These are phyloP conservation scores for Capronia coronata DNA, from an alignment of 2,329 filamentous ascomycete species.

Conservation along the genomic window DNA sequence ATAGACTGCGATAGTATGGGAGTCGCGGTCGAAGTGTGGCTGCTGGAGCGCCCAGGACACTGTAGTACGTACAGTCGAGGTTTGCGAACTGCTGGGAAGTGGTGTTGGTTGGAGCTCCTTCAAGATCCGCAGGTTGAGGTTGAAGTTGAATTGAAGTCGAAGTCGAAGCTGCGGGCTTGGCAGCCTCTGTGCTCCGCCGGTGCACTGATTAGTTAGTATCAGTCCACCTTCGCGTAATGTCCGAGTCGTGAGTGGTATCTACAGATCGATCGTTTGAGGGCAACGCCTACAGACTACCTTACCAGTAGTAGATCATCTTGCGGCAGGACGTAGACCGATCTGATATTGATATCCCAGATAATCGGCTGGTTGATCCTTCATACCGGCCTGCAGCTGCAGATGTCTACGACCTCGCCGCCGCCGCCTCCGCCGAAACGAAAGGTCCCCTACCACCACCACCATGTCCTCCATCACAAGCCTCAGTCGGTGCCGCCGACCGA, in stretches of 20 bases:
- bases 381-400: slow-evolving; percentile 1
- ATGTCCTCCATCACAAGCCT: slow-evolving; percentile 36
- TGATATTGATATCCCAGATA: no score
- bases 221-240: slow-evolving; percentile 4
- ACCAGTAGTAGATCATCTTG: no score
- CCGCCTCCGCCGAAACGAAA: slow-evolving; percentile 22
- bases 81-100: background rate
- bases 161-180: background rate
- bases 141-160: background rate
- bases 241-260: no score
- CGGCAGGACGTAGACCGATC: background rate
- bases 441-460: slow-evolving; percentile 39
- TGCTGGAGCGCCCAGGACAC: background rate
- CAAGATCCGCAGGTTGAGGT: slow-evolving; percentile 12
- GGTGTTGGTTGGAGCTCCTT: slow-evolving; percentile 14
- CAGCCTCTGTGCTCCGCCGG: background rate
- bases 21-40: background rate
- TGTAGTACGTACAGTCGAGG: background rate
- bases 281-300: no score
- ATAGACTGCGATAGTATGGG: background rate
- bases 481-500: slow-evolving; percentile 31
- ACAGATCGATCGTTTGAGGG: no score
- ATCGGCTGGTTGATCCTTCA: no score
- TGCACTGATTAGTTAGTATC: slow-evolving; percentile 5
- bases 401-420: slow-evolving; percentile 9